A percentile compares a stretch with the other conserved stretches of the same genome.
Conservation (phyloP, 2,329 filamentous ascomycete genomes). For the Aspergillus versicolor region DNA sequence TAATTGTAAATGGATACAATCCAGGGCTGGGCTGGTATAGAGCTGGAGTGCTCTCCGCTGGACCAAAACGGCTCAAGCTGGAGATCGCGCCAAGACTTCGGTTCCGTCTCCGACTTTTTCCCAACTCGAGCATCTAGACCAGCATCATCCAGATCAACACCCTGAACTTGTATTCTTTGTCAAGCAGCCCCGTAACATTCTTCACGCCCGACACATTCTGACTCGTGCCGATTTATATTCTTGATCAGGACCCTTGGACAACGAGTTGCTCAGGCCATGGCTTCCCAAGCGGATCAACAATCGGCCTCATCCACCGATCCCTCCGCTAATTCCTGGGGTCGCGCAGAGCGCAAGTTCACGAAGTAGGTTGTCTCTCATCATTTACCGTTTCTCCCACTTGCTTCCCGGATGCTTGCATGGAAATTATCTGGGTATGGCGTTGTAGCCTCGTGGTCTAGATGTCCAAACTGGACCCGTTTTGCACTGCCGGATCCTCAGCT, state of each 20-base stretch:
- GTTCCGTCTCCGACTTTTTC: conserved; percentile 20
- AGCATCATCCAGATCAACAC: background rate
- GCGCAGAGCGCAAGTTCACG: conserved; percentile 61
- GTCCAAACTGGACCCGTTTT: background rate
- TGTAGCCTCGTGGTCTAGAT: background rate
- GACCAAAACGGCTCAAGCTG: background rate
- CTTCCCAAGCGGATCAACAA: conserved; percentile 17
- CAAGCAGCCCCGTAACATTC: background rate
- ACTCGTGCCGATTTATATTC: background rate
- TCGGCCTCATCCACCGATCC: conserved; percentile 39
- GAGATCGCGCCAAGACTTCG: conserved; percentile 26
- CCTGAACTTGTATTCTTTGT: background rate
- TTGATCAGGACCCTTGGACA: background rate
- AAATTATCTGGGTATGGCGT: background rate
- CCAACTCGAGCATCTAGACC: background rate
- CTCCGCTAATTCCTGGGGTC: conserved; percentile 55
- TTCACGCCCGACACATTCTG: background rate
- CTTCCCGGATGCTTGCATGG: background rate
- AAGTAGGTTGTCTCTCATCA: conserved; percentile 47
- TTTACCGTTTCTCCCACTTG: background rate
- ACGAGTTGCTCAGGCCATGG: conserved; percentile 6
- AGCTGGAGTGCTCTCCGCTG: too few relatives aligned
- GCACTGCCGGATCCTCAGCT: background rate
- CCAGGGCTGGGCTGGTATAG: too few relatives aligned
- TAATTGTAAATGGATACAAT: background rate